Conservation (phyloP, 2,329 filamentous ascomycete species). For the Cladorrhinum sp. region DNA sequence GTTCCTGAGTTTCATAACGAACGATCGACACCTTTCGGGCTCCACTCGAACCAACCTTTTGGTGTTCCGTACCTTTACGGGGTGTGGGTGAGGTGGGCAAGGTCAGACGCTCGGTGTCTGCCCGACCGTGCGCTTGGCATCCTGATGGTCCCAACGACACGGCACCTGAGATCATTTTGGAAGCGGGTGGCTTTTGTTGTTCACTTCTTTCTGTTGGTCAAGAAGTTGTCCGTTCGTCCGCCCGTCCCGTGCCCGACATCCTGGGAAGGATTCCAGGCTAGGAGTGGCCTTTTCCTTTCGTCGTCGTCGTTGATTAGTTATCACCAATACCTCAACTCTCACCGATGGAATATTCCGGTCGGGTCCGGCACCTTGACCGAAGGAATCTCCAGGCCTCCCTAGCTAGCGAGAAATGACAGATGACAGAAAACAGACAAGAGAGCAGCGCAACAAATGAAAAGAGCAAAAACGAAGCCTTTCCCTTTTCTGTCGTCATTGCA, state of each 20-base stretch:
- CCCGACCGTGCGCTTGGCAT: not conserved
- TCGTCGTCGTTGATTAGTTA: not conserved
- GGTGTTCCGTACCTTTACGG: not conserved
- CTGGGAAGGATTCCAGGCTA: not conserved
- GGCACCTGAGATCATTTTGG: not conserved
- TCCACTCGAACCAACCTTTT: not conserved
- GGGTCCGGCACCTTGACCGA: not conserved
- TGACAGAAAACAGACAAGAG: not conserved
- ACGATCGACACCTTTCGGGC: not conserved
- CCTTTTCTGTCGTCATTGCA: constrained; percentile 3
- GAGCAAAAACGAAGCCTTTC: constrained; percentile 3
- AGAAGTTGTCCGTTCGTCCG: not conserved
- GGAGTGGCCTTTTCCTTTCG: no score
- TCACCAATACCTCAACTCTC: not conserved
- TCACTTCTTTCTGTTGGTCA: not conserved
- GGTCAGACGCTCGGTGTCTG: not conserved
- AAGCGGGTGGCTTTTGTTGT: not conserved
- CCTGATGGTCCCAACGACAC: not conserved
- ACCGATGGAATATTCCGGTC: not conserved
- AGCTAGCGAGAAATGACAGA: not conserved
- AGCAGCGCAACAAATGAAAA: constrained; percentile 4
- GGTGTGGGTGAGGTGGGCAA: not conserved
- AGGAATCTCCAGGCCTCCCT: not conserved
- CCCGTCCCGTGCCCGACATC: not conserved
- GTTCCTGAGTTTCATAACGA: not conserved